These are phyloP conservation scores for Acidiella bohemica DNA, from an alignment of 495 filamentous ascomycete genomes.

Conservation along the genomic window DNA sequence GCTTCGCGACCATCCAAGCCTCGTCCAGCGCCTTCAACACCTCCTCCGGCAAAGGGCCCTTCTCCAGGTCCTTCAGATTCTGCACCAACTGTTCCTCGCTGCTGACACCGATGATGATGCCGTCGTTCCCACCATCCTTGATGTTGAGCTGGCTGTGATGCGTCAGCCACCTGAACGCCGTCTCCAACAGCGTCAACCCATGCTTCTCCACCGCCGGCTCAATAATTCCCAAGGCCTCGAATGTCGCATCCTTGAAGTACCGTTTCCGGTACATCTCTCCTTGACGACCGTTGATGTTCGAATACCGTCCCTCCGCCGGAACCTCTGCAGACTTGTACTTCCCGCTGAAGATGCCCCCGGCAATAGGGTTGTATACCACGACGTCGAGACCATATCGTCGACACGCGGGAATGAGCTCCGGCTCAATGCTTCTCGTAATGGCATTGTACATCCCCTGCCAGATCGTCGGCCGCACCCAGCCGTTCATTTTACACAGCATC, in stretches of 20 bases:
- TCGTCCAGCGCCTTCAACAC: slow-evolving; percentile 68
- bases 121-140: slow-evolving; percentile 53
- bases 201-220: slow-evolving; percentile 63
- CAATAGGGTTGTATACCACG: slow-evolving; percentile 72
- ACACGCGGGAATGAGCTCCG: slow-evolving; percentile 66
- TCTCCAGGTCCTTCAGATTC: slow-evolving; percentile 68
- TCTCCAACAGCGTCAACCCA: slow-evolving; percentile 67
- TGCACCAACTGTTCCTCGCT: slow-evolving; percentile 58
- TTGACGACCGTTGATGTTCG: slow-evolving; percentile 33
- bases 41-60: slow-evolving; percentile 76
- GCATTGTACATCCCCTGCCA: slow-evolving; percentile 60
- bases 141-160: slow-evolving; percentile 73
- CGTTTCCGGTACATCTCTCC: slow-evolving; percentile 61
- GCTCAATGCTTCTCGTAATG: slow-evolving; percentile 63
- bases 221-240: slow-evolving; percentile 56
- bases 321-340: slow-evolving; percentile 66
- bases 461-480: slow-evolving; percentile 57
- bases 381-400: slow-evolving; percentile 76
- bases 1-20: slow-evolving; percentile 51
- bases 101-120: slow-evolving; percentile 68
- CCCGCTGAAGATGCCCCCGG: slow-evolving; percentile 71
- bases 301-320: slow-evolving; percentile 58
- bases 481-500: slow-evolving; percentile 63
- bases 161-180: slow-evolving; percentile 64
- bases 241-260: slow-evolving; percentile 70